Evolutionary conservation across 257 asterid species (phyloP).

Genomic region (Schizonepeta tenuifolia): DNA sequence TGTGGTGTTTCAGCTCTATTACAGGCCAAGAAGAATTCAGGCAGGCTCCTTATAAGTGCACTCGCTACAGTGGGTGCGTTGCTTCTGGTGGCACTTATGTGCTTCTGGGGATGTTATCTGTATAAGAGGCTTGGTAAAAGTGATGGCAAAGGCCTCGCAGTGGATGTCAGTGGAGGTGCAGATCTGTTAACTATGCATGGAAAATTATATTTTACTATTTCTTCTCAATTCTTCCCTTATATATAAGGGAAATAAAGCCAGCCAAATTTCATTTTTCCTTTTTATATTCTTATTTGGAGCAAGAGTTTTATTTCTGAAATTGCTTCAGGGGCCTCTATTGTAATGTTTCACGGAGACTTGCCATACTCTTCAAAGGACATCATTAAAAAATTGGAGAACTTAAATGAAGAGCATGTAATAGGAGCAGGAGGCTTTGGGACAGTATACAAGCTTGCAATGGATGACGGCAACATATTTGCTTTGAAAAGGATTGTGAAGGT

Average conservation of each 20-base stretch:
- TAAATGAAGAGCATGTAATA: conserved; percentile 85
- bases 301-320: conserved; percentile 14
- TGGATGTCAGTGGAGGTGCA: conserved; percentile 83
- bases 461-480: conserved; percentile 87
- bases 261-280: not conserved
- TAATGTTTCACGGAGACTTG: conserved; percentile 93
- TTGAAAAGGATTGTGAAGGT: conserved; percentile 83
- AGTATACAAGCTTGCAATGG: conserved; percentile 92
- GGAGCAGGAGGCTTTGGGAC: conserved; percentile 98
- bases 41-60: conserved; percentile 85
- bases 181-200: conserved; percentile 41
- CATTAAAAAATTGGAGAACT: conserved; percentile 72
- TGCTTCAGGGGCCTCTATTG: conserved; percentile 89
- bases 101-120: conserved; percentile 93
- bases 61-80: conserved; percentile 91
- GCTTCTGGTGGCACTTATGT: conserved; percentile 92
- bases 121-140: conserved; percentile 83
- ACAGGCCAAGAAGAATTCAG: conserved; percentile 79
- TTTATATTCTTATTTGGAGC: not conserved
- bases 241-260: not conserved
- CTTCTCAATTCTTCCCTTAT: not conserved
- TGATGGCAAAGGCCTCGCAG: conserved; percentile 72
- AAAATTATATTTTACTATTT: conserved; percentile 19
- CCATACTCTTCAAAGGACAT: conserved; percentile 95
- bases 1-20: conserved; percentile 50